Percentiles rank a stretch among this genome's conserved stretches.
Evolutionary conservation across 495 filamentous ascomycete species (phyloP).

Genomic region (Darksidea phi): DNA sequence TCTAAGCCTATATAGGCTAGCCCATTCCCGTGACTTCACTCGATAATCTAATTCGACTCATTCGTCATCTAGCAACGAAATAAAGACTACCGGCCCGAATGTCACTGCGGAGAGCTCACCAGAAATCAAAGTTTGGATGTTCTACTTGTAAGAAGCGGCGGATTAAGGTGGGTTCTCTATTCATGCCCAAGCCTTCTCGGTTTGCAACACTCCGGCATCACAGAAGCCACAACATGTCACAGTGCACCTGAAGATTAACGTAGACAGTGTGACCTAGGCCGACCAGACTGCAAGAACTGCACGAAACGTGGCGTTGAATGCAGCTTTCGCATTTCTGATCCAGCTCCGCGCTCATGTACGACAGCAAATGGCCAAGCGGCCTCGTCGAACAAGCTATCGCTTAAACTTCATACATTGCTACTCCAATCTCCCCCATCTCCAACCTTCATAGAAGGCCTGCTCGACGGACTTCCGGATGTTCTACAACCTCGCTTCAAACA

Average conservation of each 20-base stretch:
- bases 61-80: not conserved
- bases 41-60: not conserved
- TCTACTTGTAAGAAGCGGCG: slow-evolving; percentile 33
- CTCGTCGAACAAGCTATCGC: not conserved
- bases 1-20: too few relatives aligned
- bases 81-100: not conserved
- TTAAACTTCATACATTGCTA: not conserved
- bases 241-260: not conserved
- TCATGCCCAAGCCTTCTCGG: too few relatives aligned
- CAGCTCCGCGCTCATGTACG: not conserved
- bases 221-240: not conserved
- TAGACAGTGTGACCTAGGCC: slow-evolving; percentile 22
- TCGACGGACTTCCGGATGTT: not conserved
- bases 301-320: slow-evolving; percentile 16
- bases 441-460: not conserved
- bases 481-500: slow-evolving; percentile 7
- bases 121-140: slow-evolving; percentile 33
- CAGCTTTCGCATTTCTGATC: slow-evolving; percentile 14
- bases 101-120: slow-evolving; percentile 13
- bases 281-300: slow-evolving; percentile 22
- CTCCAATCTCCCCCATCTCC: slow-evolving; percentile 1
- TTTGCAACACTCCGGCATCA: too few relatives aligned
- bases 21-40: too few relatives aligned
- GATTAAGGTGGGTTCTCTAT: slow-evolving; percentile 31
- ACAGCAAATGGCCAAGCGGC: not conserved